Evolutionary conservation across 1,284 basidiomycete species (phyloP).

Genomic region (Rhodotorula glutinis): DNA sequence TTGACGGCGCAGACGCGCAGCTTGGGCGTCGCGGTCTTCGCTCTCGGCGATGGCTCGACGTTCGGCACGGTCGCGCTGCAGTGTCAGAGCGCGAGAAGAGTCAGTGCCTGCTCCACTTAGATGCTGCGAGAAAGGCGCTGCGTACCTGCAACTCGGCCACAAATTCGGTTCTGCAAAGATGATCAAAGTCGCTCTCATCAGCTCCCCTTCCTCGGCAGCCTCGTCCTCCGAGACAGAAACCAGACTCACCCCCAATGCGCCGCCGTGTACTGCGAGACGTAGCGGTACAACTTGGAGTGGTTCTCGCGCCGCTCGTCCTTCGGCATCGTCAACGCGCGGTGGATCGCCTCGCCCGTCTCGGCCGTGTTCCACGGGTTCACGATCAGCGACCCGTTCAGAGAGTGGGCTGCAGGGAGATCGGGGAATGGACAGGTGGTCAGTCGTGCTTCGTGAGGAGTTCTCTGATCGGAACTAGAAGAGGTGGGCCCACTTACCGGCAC

Average conservation of each 20-base stretch:
- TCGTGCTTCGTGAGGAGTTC: neutral
- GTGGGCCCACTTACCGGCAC: conserved; percentile 56
- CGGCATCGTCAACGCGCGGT: conserved; percentile 88
- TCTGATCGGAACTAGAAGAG: neutral
- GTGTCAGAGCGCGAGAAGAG: no score
- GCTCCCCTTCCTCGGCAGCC: no score
- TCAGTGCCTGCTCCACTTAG: neutral
- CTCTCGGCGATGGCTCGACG: conserved; percentile 25
- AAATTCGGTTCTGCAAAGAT: conserved; percentile 31
- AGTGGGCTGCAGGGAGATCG: conserved; percentile 64
- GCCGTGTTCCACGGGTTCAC: conserved; percentile 79
- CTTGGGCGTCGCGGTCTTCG: conserved; percentile 10
- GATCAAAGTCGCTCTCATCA: no score
- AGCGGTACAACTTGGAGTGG: conserved; percentile 91
- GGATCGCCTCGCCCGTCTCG: conserved; percentile 91
- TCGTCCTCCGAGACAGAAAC: no score
- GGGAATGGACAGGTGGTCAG: no score
- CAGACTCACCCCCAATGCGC: conserved; percentile 64
- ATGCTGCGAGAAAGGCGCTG: neutral
- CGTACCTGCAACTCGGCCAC: conserved; percentile 20
- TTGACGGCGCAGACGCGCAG: conserved; percentile 10
- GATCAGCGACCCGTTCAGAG: conserved; percentile 85
- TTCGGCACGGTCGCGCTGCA: conserved; percentile 17
- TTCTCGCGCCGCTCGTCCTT: conserved; percentile 77
- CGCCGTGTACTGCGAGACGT: conserved; percentile 89